phyloP scores from a whole-genome alignment of 2,329 filamentous ascomycete species.

The Trichoderma cornu-damae region DNA sequence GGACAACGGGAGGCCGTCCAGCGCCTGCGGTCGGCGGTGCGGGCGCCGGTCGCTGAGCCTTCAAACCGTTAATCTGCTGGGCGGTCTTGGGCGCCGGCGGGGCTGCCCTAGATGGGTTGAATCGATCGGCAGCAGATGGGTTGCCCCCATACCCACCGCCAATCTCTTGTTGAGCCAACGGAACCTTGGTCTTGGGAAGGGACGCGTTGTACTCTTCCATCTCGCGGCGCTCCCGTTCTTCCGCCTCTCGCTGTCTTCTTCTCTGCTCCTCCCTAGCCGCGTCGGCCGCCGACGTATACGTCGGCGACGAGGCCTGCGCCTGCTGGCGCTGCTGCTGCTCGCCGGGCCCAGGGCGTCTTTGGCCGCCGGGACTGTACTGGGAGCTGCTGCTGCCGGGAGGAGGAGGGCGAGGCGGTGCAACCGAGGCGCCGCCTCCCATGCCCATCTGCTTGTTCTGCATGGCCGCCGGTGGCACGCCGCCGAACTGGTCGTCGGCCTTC shows the following conservation, averaged over 20 bases:
- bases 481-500: constrained; percentile 64
- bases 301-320: constrained; percentile 52
- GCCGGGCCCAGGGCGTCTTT: constrained; percentile 42
- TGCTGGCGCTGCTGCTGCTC: constrained; percentile 54
- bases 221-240: constrained; percentile 67
- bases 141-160: constrained; percentile 52
- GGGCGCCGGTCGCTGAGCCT: constrained; percentile 79
- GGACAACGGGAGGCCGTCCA: constrained; percentile 43
- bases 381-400: constrained; percentile 34
- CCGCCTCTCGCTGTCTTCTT: constrained; percentile 54
- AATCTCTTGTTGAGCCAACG: constrained; percentile 84
- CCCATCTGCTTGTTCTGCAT: constrained; percentile 59
- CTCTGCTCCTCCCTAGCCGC: constrained; percentile 52
- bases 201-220: constrained; percentile 86
- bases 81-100: constrained; percentile 68
- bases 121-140: constrained; percentile 55
- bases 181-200: constrained; percentile 72
- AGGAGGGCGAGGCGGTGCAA: constrained; percentile 65
- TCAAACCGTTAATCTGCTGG: constrained; percentile 51
- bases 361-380: constrained; percentile 41
- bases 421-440: constrained; percentile 50
- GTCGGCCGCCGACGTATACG: constrained; percentile 47
- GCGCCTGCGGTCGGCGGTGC: constrained; percentile 51
- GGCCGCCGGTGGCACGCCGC: constrained; percentile 52
- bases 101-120: constrained; percentile 79